Evolutionary conservation across 2,329 filamentous ascomycete genomes (phyloP).

Genomic region (Dendrostoma leiphaemia): DNA sequence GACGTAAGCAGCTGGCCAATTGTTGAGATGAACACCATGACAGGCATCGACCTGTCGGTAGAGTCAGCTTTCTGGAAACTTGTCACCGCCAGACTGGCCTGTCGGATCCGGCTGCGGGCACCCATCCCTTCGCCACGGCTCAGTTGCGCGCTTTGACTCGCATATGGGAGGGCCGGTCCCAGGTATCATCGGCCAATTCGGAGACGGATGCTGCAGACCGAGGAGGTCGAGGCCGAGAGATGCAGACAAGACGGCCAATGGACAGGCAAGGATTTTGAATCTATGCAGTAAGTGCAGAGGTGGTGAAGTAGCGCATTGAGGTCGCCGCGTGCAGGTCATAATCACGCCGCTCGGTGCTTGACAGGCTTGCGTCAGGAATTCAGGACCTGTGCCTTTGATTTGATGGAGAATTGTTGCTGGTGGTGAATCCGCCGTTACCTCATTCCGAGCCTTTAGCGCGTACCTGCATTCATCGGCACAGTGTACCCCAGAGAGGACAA

Average conservation of each 20-base stretch:
- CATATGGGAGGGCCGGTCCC: slow-evolving; percentile 9
- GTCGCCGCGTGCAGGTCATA: not conserved
- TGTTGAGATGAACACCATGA: no score
- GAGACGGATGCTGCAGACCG: slow-evolving; percentile 10
- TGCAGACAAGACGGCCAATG: slow-evolving; percentile 16
- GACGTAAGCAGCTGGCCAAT: no score
- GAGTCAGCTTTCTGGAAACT: slow-evolving; percentile 24
- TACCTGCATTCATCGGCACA: no score
- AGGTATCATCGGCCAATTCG: slow-evolving; percentile 11
- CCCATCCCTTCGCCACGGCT: not conserved
- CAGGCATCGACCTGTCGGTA: not conserved
- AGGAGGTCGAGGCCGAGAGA: slow-evolving; percentile 12
- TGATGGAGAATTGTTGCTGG: no score
- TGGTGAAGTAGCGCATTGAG: slow-evolving; percentile 1
- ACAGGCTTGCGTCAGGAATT: no score
- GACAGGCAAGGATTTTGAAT: not conserved
- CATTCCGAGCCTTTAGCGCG: no score
- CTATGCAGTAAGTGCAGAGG: slow-evolving; percentile 11
- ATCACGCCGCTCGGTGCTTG: not conserved
- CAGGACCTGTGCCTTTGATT: no score
- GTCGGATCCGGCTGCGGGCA: not conserved
- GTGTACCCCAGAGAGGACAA: no score
- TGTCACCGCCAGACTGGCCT: slow-evolving; percentile 10
- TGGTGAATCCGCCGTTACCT: no score
- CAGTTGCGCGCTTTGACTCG: not conserved